Evolutionary conservation across 148 eudicot species (phyloP), one percentile per base, ranked within the genome.

Genomic region (Hydrangea macrophylla): DNA sequence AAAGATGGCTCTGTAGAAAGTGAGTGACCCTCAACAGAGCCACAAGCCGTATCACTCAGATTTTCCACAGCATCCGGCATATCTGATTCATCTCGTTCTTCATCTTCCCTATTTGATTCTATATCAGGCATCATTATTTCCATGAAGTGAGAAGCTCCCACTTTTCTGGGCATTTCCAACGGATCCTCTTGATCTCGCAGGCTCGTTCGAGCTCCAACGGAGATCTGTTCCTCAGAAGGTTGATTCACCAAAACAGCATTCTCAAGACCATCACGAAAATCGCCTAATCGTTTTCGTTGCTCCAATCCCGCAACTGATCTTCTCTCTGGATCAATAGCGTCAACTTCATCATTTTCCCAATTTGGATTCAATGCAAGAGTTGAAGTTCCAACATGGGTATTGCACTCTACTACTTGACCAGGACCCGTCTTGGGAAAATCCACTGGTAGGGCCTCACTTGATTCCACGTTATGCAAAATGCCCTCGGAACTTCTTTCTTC

Each of bases 401-500:
- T n/a, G n/a, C n/a, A n/a, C n/a, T n/a, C n/a, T n/a, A n/a, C n/a
- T n/a, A n/a, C n/a, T n/a, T n/a, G 75, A 66, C 6, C 54, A 23
- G 56, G 22, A 35, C 70, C 37, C 37, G 20, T 23, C 22, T 17
- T 59, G 50, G 60, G 50, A 30, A 37, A 15, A 7, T 20, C 37
- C 7, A 71, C 48, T 61, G 70, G 55, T 25, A 48, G n/a, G n/a
- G n/a, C n/a, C n/a, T n/a, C n/a, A n/a, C n/a, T n/a, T n/a, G n/a
- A n/a, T n/a, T n/a, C n/a, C n/a, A n/a, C n/a, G n/a, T n/a, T n/a
- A n/a, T n/a, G n/a, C n/a, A n/a, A 45, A 22, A 13, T 4, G 20
- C 23, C 53, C n/a, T 42, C 66, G 56, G 67, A 60, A 72, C 26
- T 64, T 64, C n/a, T n/a, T n/a, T n/a, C n/a, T n/a, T n/a, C n/a